phyloP scores from a whole-genome alignment of 2,329 filamentous ascomycete species.

The Fonsecaea nubica region DNA sequence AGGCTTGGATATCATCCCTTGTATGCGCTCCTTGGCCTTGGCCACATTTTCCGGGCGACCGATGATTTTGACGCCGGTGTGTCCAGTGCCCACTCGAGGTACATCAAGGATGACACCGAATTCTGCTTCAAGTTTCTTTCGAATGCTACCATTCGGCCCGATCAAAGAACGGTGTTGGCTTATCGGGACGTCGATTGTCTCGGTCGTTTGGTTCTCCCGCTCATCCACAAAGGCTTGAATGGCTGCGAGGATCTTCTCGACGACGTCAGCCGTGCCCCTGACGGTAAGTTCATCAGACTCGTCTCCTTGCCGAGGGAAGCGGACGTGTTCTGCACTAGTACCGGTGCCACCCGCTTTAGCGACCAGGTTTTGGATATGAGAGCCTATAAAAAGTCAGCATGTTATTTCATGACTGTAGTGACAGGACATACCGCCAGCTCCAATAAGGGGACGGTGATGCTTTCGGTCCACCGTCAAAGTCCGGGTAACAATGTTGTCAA shows the following conservation, averaged over 20 bases:
- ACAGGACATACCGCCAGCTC: constrained; percentile 73
- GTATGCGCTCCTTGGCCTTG: constrained; percentile 85
- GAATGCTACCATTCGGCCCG: constrained; percentile 85
- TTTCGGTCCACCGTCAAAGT: constrained; percentile 92
- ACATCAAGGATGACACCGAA: constrained; percentile 90
- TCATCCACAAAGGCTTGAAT: constrained; percentile 84
- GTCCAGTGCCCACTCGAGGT: constrained; percentile 83
- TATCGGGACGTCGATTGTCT: constrained; percentile 79
- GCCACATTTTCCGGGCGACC: constrained; percentile 80
- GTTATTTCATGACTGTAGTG: background rate
- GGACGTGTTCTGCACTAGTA: constrained; percentile 86
- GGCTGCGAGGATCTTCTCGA: constrained; percentile 84
- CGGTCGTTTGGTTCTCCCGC: constrained; percentile 80
- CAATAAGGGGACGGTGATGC: constrained; percentile 88
- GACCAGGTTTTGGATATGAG: constrained; percentile 85
- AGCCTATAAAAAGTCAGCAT: constrained; percentile 59
- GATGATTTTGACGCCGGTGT: constrained; percentile 83
- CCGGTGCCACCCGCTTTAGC: constrained; percentile 86
- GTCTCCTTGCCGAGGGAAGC: constrained; percentile 88
- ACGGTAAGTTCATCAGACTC: constrained; percentile 84
- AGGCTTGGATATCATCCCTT: constrained; percentile 78
- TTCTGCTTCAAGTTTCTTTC: constrained; percentile 82
- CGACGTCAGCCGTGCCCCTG: constrained; percentile 81
- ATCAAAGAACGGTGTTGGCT: constrained; percentile 92
- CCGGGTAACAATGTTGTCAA: constrained; percentile 86